Base-by-base conservation (phyloP, 495 filamentous ascomycete species). In the Podospora fimiseda region DNA sequence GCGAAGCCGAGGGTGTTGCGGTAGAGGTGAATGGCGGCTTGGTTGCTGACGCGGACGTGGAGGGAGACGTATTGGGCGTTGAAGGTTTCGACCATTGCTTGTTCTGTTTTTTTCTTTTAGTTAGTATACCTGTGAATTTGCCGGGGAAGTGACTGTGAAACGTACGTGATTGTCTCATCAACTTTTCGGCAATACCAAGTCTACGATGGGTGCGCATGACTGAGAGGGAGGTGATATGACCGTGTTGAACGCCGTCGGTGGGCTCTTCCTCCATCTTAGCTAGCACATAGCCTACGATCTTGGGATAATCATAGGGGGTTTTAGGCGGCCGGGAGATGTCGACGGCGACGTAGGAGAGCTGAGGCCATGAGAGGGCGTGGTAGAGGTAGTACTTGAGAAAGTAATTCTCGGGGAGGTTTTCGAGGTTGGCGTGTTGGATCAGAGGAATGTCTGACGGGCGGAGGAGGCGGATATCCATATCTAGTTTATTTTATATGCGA, bases 351-450 rank as follows among this genome's bases (percentile, higher is more conserved):
- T 89, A 97, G 61, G 86, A 91, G 46, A 97, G 83, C 68, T 96
- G 92, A 8, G 93, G 93, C 93, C 93, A 98, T 47, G 89, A 93
- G 49, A 96, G 82, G 6, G 93, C 93, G 72, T 98, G 93, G 81
- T 98, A 98, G 62, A 98, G 87, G 80, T 98, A 98, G 80, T 98
- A 98, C 81, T 98, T 98, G 73, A 94, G 83, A 72, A 96, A 97
- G 80, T 98, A 98, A 78, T 98, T 98, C 74, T 98, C 93, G 60
- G 93, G 93, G 23, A 98, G 80, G 75, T 98, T 98, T 65, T 95
- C 95, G 69, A 97, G 89, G 76, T 98, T 98, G 60, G 93, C 90
- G 71, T 90, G 88, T 76, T 98, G 93, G 62, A 98, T 92, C 60
- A 95, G 84, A 41, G 89, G 93, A 60, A 96, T 92, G 74, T 92